Base-by-base conservation (phyloP, 2,329 filamentous ascomycete species). In the Ophidiomyces ophidiicola region DNA sequence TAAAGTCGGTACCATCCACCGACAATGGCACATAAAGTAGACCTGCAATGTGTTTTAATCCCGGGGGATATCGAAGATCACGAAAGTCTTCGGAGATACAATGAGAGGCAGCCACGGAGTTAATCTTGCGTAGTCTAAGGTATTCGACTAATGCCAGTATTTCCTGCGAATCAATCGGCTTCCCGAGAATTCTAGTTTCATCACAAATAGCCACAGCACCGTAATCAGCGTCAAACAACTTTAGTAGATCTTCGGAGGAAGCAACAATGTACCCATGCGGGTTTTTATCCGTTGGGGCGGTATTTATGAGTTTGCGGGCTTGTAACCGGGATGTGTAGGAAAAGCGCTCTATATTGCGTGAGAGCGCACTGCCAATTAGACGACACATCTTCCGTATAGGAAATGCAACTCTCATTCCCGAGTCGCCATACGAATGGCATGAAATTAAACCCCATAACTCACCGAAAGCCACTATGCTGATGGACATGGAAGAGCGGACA, bases 321-420 rank as follows among this genome's bases (percentile, higher is more conserved):
- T 38, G 36, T 10, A 38, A 19, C 15, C 36, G 36, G 7, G 28
- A 32, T 23, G 36, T 17, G 32, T 38, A 38, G 18, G 36, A 38
- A n/a, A 38, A 28, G 12, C 36, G 36, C 14, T 38, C 36, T 17
- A 38, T 24, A 25, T 38, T 38, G 5, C 36, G 36, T 15, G 36
- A 38, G 18, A 38, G 12, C 6, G 28, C 28, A 18, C 19, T 24
- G 28, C 36, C 26, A 17, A 38, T 38, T 31, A 38, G 18, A 24
- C 36, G 36, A 11, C 36, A 38, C 36, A 38, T 38, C 26, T 24
- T 38, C 8, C 36, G 36, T 31, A 38, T 23, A 5, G 36, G 36
- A 24, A 38, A 38, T 4, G 36, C 14, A 15, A 38, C 36, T 24
- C 36, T 38, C 36, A 38, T 38, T 4, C 36, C 36, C 7, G 26